phyloP scores from a whole-genome alignment of 2,329 filamentous ascomycete species.

The Aspergillus sojae region DNA sequence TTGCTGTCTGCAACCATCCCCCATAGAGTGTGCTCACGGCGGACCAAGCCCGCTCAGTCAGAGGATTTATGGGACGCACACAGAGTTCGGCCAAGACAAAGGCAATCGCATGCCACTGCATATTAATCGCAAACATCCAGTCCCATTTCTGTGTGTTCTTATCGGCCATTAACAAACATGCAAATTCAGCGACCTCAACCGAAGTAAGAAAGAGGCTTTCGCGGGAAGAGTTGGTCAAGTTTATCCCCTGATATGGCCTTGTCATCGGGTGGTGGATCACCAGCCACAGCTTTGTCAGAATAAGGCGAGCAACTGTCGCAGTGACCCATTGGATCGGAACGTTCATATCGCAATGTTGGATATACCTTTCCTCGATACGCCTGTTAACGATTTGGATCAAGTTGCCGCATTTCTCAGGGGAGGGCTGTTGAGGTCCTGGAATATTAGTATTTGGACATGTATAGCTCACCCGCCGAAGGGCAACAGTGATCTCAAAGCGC shows the following conservation, averaged over 20 bases:
- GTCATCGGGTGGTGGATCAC: slow-evolving; percentile 75
- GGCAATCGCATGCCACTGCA: slow-evolving; percentile 65
- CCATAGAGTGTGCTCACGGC: slow-evolving; percentile 54
- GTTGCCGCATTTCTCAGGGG: slow-evolving; percentile 42
- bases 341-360: slow-evolving; percentile 54
- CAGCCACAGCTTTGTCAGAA: slow-evolving; percentile 78
- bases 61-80: slow-evolving; percentile 56
- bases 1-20: slow-evolving; percentile 36
- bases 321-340: slow-evolving; percentile 68
- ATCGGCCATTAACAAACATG: slow-evolving; percentile 66
- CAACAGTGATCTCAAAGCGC: slow-evolving; percentile 55
- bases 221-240: slow-evolving; percentile 63
- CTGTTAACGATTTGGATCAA: slow-evolving; percentile 57
- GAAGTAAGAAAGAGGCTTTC: slow-evolving; percentile 72
- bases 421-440: slow-evolving; percentile 17
- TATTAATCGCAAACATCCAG: slow-evolving; percentile 66
- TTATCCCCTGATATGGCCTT: slow-evolving; percentile 57
- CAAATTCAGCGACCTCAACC: slow-evolving; percentile 74
- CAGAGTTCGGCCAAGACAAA: slow-evolving; percentile 62
- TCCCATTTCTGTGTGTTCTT: slow-evolving; percentile 63
- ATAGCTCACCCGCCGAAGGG: slow-evolving; percentile 44
- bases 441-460: slow-evolving; percentile 33
- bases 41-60: slow-evolving; percentile 63
- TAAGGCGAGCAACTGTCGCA: slow-evolving; percentile 68
- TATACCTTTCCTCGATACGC: slow-evolving; percentile 58